Evolutionary conservation across 805 yeast species (phyloP).

Genomic region (Cyberlindnera xylosilytica): DNA sequence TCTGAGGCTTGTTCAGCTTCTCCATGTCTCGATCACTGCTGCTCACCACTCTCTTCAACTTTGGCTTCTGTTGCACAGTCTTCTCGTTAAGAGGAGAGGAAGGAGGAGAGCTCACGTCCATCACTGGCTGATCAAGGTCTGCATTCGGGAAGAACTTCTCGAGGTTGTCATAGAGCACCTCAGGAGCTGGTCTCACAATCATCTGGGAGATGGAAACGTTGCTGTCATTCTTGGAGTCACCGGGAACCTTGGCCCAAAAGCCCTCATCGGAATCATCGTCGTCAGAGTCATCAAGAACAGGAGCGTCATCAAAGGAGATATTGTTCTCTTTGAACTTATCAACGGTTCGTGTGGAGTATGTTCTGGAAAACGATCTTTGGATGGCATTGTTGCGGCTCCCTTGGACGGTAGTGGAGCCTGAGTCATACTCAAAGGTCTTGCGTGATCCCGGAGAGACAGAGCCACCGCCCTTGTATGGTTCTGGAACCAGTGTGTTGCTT

Average conservation of each 20-base stretch:
- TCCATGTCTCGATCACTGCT: slow-evolving; percentile 20
- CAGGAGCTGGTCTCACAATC: slow-evolving; percentile 93
- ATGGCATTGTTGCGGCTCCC: slow-evolving; percentile 1
- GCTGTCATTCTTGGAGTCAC: slow-evolving; percentile 20
- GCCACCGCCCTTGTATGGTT: slow-evolving; percentile 33
- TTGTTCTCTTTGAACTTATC: slow-evolving; percentile 69
- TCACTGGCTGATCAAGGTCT: slow-evolving; percentile 86
- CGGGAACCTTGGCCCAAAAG: slow-evolving; percentile 54
- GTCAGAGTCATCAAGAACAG: slow-evolving; percentile 39
- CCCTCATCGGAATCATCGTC: slow-evolving; percentile 55
- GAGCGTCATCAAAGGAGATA: slow-evolving; percentile 73
- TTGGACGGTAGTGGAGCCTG: not conserved
- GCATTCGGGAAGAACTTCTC: slow-evolving; percentile 92
- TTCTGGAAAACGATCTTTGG: slow-evolving; percentile 9
- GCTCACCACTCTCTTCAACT: slow-evolving; percentile 21
- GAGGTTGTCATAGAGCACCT: slow-evolving; percentile 85
- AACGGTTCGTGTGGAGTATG: slow-evolving; percentile 22
- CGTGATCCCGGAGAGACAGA: slow-evolving; percentile 24
- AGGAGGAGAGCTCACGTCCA: slow-evolving; percentile 67
- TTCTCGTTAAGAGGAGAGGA: slow-evolving; percentile 40
- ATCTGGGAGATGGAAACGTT: slow-evolving; percentile 37
- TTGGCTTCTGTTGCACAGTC: slow-evolving; percentile 3
- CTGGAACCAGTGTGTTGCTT: slow-evolving; percentile 39
- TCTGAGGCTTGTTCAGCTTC: slow-evolving; percentile 35
- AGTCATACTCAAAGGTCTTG: slow-evolving; percentile 15